A percentile compares a stretch with the other conserved stretches of the same genome.
Conservation (phyloP, 2,329 filamentous ascomycete genomes). For the Epicoccum nigrum region DNA sequence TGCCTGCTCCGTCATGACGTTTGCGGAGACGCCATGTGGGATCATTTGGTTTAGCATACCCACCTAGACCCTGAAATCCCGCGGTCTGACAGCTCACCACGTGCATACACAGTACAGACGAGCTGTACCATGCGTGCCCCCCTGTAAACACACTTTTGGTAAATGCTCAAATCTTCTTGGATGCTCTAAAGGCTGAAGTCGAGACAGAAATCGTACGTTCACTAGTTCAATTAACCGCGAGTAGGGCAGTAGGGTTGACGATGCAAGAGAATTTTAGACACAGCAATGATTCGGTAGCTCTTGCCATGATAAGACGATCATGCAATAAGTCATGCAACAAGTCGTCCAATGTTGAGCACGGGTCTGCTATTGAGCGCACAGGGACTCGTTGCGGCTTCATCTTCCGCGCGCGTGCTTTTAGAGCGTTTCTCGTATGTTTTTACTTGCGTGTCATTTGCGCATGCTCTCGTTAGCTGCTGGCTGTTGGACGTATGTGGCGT, state of each 20-base stretch:
- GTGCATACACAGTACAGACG: too few relatives aligned
- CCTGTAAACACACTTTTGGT: neutral
- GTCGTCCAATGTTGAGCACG: slow-evolving; percentile 6
- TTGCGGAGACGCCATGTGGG: slow-evolving; percentile 16
- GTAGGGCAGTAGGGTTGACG: slow-evolving; percentile 8
- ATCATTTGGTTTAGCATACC: slow-evolving; percentile 6
- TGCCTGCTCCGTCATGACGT: slow-evolving; percentile 3
- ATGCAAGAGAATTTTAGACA: slow-evolving; percentile 1
- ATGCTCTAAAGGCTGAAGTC: neutral
- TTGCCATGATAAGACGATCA: slow-evolving; percentile 11
- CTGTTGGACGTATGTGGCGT: too few relatives aligned
- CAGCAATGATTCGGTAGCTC: slow-evolving; percentile 5
- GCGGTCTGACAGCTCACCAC: slow-evolving; percentile 10
- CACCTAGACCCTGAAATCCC: slow-evolving; percentile 6
- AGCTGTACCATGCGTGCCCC: neutral
- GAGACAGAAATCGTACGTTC: neutral
- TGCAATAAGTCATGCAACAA: slow-evolving; percentile 12
- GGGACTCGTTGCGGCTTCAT: neutral
- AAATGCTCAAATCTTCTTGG: neutral
- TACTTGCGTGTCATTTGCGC: neutral
- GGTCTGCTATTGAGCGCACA: neutral
- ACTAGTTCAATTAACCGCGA: slow-evolving; percentile 5
- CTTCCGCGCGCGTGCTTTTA: neutral
- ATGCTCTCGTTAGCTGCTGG: neutral
- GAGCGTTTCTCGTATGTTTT: neutral